Percentiles rank a stretch among this genome's conserved stretches.
Conservation (phyloP, 2,329 filamentous ascomycete species). For the Cercospora sesami region DNA sequence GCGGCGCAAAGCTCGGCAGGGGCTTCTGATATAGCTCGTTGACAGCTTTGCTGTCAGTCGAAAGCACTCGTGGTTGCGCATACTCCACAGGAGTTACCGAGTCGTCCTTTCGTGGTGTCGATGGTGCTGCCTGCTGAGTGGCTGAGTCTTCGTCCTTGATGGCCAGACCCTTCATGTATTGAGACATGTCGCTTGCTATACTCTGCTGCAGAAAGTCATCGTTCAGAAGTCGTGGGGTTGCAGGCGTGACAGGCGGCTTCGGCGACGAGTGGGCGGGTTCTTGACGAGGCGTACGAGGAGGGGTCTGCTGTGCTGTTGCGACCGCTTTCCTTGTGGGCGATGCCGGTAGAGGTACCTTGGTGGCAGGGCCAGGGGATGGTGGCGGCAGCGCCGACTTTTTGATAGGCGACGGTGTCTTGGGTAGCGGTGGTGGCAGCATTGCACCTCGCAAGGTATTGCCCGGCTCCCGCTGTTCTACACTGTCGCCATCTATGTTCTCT, state of each 20-base stretch:
- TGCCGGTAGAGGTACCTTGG: conserved; percentile 48
- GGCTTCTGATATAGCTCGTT: conserved; percentile 39
- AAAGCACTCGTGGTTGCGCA: conserved; percentile 15
- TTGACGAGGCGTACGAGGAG: conserved; percentile 34
- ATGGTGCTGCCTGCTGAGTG: conserved; percentile 19
- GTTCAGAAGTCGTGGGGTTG: conserved; percentile 38
- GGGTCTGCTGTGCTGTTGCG: conserved; percentile 35
- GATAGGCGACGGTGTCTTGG: conserved; percentile 46
- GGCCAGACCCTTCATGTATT: conserved; percentile 40
- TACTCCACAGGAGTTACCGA: conserved; percentile 17
- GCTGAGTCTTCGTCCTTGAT: conserved; percentile 38
- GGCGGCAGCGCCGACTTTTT: conserved; percentile 40
- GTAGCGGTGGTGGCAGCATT: conserved; percentile 40
- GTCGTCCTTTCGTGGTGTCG: conserved; percentile 12
- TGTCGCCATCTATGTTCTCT: conserved; percentile 36
- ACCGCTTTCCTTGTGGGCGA: conserved; percentile 48
- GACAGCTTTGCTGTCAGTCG: conserved; percentile 19
- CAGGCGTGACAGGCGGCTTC: conserved; percentile 37
- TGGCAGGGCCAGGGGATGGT: conserved; percentile 44
- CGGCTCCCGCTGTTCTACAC: conserved; percentile 39
- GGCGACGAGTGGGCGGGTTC: conserved; percentile 36
- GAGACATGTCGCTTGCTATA: conserved; percentile 48
- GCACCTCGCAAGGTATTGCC: conserved; percentile 25
- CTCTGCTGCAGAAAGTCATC: conserved; percentile 53
- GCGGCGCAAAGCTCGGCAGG: conserved; percentile 35